Evolutionary conservation across 345 rosid species (phyloP).

Genomic region (Citrus sinensis): DVS_A1.0 CM039164.1:28594501-28595000

Average conservation of each 20-base stretch:
- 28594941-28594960: not conserved
- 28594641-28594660: slow-evolving; percentile 40
- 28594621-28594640: slow-evolving; percentile 67
- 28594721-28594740: slow-evolving; percentile 55
- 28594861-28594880: not conserved
- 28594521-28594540: slow-evolving; percentile 22
- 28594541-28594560: slow-evolving; percentile 38
- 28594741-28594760: slow-evolving; percentile 42
- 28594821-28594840: slow-evolving; percentile 95
- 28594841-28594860: slow-evolving; percentile 88
- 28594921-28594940: not conserved
- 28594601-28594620: slow-evolving; percentile 44
- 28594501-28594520: no score
- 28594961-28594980: slow-evolving; percentile 68
- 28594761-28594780: slow-evolving; percentile 64
- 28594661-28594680: slow-evolving; percentile 26
- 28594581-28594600: slow-evolving; percentile 42
- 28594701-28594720: slow-evolving; percentile 58
- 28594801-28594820: slow-evolving; percentile 80
- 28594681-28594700: slow-evolving; percentile 43
- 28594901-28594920: not conserved
- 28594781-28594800: slow-evolving; percentile 73
- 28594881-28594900: not conserved
- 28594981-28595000: slow-evolving; percentile 93
- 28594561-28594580: slow-evolving; percentile 11